These are phyloP conservation scores for Whalleya microplaca DNA, from an alignment of 2,329 filamentous ascomycete genomes.

Conservation along the genomic window DNA sequence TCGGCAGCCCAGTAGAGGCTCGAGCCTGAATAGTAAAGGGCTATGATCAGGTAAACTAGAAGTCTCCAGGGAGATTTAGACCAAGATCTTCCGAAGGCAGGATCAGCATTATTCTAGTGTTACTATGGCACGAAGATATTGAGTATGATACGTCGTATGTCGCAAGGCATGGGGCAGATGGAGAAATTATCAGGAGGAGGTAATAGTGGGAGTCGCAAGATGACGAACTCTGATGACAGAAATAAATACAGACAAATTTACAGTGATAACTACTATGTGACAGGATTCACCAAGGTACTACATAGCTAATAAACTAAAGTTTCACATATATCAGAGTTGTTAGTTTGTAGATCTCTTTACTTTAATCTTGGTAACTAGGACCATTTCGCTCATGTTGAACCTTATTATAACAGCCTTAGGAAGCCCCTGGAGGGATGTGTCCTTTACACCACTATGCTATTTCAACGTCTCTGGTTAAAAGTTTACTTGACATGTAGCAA, in stretches of 20 bases:
- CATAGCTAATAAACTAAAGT: not conserved
- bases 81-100: not conserved
- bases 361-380: not conserved
- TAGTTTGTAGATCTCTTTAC: not conserved
- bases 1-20: conserved; percentile 29
- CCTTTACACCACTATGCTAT: not conserved
- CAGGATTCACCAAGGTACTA: not conserved
- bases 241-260: not conserved
- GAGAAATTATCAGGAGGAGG: not conserved
- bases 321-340: not conserved
- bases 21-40: not conserved
- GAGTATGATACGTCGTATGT: too few relatives aligned
- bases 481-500: too few relatives aligned
- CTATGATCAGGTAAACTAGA: not conserved
- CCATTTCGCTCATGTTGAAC: not conserved
- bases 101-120: not conserved
- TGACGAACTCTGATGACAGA: not conserved
- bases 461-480: too few relatives aligned
- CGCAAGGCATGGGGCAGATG: not conserved
- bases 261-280: not conserved
- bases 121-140: not conserved
- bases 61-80: not conserved
- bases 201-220: not conserved
- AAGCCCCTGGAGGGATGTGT: not conserved
- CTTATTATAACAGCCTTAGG: not conserved